These are phyloP conservation scores for Oryza coarctata DNA, from an alignment of 176 grass and related monocot genomes.

Conservation along the genomic window DNA sequence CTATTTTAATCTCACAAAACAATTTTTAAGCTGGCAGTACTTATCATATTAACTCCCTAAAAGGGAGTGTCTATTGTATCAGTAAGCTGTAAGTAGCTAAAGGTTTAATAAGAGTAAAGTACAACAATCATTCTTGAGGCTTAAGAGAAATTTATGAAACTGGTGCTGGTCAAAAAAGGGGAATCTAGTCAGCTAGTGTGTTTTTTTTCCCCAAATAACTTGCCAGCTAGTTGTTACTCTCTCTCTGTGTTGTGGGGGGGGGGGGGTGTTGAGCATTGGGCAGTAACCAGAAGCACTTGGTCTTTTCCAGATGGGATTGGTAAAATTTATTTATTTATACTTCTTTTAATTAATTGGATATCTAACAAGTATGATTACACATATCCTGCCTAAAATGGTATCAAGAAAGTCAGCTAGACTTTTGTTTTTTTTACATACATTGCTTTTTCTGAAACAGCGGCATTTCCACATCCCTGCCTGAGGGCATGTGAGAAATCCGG, in stretches of 20 bases:
- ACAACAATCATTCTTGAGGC: background rate
- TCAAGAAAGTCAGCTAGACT: background rate
- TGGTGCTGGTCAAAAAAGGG: background rate
- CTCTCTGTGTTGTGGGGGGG: too few relatives aligned
- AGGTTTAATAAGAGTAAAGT: background rate
- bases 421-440: background rate
- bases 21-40: background rate
- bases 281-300: background rate
- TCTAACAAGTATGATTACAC: background rate
- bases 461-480: background rate
- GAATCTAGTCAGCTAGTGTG: background rate
- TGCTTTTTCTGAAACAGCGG: background rate
- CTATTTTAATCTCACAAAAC: background rate
- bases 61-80: background rate
- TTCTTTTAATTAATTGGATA: background rate
- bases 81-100: background rate
- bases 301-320: background rate
- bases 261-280: too few relatives aligned
- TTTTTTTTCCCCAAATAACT: too few relatives aligned
- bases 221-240: background rate
- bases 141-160: background rate
- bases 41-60: constrained; percentile 6
- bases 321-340: background rate
- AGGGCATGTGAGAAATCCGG: background rate
- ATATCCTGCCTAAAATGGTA: background rate